A percentile compares a stretch with the other conserved stretches of the same genome.
phyloP scores from a whole-genome alignment of 495 filamentous ascomycete species.

The Recurvomyces mirabilis region DNA sequence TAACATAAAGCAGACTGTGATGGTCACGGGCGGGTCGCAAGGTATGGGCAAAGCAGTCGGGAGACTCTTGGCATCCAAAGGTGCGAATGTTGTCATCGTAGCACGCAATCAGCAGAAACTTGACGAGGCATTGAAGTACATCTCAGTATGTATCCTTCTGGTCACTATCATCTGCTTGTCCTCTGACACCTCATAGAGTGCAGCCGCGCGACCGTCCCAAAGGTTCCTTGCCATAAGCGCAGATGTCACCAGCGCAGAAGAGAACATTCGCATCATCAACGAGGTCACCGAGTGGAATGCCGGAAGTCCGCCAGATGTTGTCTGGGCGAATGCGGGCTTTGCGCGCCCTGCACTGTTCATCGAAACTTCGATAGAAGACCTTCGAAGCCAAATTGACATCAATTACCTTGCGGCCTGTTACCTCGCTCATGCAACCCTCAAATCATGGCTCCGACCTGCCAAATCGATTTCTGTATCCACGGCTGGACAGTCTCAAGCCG shows the following conservation, averaged over 20 bases:
- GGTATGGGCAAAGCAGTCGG: constrained; percentile 76
- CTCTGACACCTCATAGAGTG: constrained; percentile 34
- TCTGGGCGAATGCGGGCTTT: constrained; percentile 84
- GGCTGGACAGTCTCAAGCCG: constrained; percentile 1
- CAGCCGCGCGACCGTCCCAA: constrained; percentile 52
- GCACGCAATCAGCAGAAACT: constrained; percentile 68
- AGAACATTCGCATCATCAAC: constrained; percentile 53
- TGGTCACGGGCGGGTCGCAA: constrained; percentile 86
- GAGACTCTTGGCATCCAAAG: constrained; percentile 62
- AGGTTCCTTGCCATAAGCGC: constrained; percentile 74
- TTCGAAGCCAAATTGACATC: constrained; percentile 74
- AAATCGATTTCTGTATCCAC: constrained; percentile 4
- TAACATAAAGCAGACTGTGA: constrained; percentile 49
- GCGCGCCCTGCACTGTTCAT: constrained; percentile 68
- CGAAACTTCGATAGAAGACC: constrained; percentile 50
- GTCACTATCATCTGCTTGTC: not conserved
- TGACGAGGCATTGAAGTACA: constrained; percentile 53
- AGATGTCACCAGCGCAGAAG: constrained; percentile 60
- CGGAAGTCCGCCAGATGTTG: constrained; percentile 61
- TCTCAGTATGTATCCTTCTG: constrained; percentile 40
- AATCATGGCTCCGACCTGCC: constrained; percentile 46
- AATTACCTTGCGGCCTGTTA: constrained; percentile 88
- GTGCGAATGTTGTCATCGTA: constrained; percentile 78
- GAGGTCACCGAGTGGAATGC: constrained; percentile 79
- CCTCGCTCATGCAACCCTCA: constrained; percentile 63